Percentiles rank a stretch among this genome's conserved stretches.
Conservation (phyloP, 2,329 filamentous ascomycete species). For the Fusarium robinianum region DNA sequence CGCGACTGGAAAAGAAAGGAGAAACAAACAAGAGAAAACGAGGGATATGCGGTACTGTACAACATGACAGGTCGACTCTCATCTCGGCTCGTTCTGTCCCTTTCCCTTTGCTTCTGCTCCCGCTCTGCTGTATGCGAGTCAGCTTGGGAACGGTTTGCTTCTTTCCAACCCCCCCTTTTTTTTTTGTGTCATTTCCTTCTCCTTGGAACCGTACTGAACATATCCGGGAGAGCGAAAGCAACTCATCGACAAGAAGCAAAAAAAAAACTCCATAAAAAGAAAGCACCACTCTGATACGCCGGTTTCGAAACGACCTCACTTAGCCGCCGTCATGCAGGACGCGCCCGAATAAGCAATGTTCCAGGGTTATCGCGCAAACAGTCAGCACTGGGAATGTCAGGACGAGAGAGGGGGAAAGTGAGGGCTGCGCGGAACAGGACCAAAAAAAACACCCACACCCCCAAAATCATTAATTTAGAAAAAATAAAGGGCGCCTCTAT, state of each 20-base stretch:
- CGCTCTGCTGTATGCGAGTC: conserved; percentile 25
- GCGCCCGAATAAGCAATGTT: conserved; percentile 20
- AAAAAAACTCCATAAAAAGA: conserved; percentile 4
- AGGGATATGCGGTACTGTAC: conserved; percentile 26
- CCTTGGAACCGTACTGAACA: no score
- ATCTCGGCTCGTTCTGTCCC: conserved; percentile 29
- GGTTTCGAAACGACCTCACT: conserved; percentile 8
- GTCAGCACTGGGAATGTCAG: no score
- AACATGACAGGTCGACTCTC: conserved; percentile 29
- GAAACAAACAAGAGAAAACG: conserved; percentile 12
- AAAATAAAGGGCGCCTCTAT: conserved; percentile 9
- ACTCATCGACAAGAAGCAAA: conserved; percentile 1
- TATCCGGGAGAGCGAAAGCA: neutral
- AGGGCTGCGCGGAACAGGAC: no score
- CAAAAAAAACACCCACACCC: conserved; percentile 1
- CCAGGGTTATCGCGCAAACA: conserved; percentile 13
- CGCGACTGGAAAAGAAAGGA: conserved; percentile 3
- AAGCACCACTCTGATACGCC: neutral
- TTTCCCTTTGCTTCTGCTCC: conserved; percentile 14
- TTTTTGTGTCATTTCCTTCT: no score
- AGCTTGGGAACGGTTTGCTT: conserved; percentile 20
- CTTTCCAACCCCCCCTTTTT: conserved; percentile 12
- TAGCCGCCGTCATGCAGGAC: conserved; percentile 24
- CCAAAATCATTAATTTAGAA: no score
- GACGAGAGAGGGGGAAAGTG: no score